phyloP scores from a whole-genome alignment of 768 basidiomycete species.

The Steccherinum ochraceum region DNA sequence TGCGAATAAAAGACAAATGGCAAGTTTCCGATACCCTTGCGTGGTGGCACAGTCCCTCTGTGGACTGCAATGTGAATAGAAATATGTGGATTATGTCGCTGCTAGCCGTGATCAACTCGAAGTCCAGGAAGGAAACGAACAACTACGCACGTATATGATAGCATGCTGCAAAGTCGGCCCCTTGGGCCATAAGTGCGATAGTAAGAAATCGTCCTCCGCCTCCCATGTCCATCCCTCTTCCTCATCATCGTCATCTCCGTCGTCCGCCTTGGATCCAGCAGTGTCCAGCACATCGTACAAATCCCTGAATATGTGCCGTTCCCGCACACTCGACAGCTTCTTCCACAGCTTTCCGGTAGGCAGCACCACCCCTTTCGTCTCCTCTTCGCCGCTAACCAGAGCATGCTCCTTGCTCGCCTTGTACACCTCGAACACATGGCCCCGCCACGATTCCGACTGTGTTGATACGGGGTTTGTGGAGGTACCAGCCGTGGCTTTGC shows the following conservation, averaged over 20 bases:
- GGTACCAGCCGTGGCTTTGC: not conserved
- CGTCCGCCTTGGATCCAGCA: constrained; percentile 1
- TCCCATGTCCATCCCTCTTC: constrained; percentile 59
- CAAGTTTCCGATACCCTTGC: constrained; percentile 53
- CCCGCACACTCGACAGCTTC: constrained; percentile 24
- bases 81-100: constrained; percentile 49
- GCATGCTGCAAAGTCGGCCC: constrained; percentile 35
- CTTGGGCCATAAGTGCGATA: constrained; percentile 53
- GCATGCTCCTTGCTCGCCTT: constrained; percentile 32
- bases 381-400: not conserved
- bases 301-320: constrained; percentile 24
- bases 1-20: constrained; percentile 54
- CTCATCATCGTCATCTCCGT: constrained; percentile 19
- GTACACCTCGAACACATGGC: constrained; percentile 59
- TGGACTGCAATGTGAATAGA: constrained; percentile 63
- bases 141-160: constrained; percentile 54
- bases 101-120: not conserved
- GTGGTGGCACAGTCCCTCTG: constrained; percentile 37
- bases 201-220: constrained; percentile 59
- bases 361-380: constrained; percentile 42
- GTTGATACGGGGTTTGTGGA: not conserved
- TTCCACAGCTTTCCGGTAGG: constrained; percentile 15
- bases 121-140: not conserved
- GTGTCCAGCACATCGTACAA: not conserved
- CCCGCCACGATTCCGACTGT: constrained; percentile 22